Conservation (phyloP, 208 protist species). For the Trypanosoma vivax region DNA sequence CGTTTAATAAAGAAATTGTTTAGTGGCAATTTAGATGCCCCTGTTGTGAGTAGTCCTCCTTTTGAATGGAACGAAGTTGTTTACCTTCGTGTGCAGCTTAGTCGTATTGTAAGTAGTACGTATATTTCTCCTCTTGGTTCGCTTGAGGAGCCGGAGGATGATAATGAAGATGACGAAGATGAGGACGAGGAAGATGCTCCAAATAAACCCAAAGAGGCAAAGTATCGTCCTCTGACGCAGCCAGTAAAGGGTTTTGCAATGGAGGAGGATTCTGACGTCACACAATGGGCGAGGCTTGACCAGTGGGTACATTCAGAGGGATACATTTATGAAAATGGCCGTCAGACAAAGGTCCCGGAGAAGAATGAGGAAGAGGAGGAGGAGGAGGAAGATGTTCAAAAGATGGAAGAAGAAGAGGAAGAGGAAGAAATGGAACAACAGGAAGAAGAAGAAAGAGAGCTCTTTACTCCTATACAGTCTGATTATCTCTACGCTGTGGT, state of each 20-base stretch:
- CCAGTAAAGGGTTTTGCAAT: slow-evolving; percentile 53
- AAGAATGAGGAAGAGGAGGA: slow-evolving; percentile 75
- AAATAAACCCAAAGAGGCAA: slow-evolving; percentile 72
- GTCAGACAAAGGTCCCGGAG: slow-evolving; percentile 85
- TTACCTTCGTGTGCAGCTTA: slow-evolving; percentile 91
- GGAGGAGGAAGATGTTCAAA: slow-evolving; percentile 47
- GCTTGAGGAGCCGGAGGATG: slow-evolving; percentile 74
- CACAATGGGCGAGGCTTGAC: slow-evolving; percentile 51
- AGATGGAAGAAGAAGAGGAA: slow-evolving; percentile 48
- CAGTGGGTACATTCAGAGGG: slow-evolving; percentile 87
- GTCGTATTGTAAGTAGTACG: slow-evolving; percentile 87
- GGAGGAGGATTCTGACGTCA: slow-evolving; percentile 71
- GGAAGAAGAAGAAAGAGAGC: slow-evolving; percentile 83
- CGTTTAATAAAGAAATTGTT: slow-evolving; percentile 85
- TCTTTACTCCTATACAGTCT: slow-evolving; percentile 68
- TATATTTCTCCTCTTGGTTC: slow-evolving; percentile 85
- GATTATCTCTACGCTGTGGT: slow-evolving; percentile 82
- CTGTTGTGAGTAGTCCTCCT: slow-evolving; percentile 73
- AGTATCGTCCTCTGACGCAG: slow-evolving; percentile 70
- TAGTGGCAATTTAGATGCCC: slow-evolving; percentile 82
- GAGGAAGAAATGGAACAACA: slow-evolving; percentile 52
- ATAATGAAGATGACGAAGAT: slow-evolving; percentile 79
- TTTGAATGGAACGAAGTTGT: slow-evolving; percentile 91
- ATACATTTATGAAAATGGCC: slow-evolving; percentile 83
- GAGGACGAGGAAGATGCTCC: slow-evolving; percentile 56